phyloP scores from a whole-genome alignment of 1,284 basidiomycete genomes.

The Grifola frondosa region DNA sequence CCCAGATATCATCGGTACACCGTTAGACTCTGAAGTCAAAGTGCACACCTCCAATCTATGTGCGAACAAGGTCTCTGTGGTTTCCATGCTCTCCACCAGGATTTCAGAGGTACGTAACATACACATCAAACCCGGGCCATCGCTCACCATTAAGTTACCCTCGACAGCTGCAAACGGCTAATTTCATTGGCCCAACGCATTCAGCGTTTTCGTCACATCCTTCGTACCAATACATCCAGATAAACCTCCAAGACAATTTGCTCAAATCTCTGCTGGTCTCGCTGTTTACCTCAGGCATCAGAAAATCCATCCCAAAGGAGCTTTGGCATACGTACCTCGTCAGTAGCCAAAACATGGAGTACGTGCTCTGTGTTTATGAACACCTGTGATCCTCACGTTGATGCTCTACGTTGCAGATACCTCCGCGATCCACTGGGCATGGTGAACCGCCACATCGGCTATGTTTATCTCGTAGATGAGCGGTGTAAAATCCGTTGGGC shows the following conservation, averaged over 20 bases:
- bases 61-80: constrained; percentile 72
- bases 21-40: constrained; percentile 52
- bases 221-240: constrained; percentile 81
- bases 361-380: constrained; percentile 22
- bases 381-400: background rate
- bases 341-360: constrained; percentile 80
- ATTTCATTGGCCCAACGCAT: constrained; percentile 70
- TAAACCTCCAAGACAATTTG: constrained; percentile 89
- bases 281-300: constrained; percentile 77
- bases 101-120: constrained; percentile 76
- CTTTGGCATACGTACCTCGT: constrained; percentile 81
- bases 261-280: constrained; percentile 89
- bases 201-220: constrained; percentile 60
- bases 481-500: constrained; percentile 91
- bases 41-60: constrained; percentile 82
- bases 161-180: constrained; percentile 74
- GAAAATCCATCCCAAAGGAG: constrained; percentile 59
- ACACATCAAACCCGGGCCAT: background rate
- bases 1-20: constrained; percentile 82
- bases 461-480: constrained; percentile 89
- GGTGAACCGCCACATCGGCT: constrained; percentile 90
- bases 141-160: background rate
- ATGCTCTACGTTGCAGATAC: constrained; percentile 44
- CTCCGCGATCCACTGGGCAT: constrained; percentile 83
- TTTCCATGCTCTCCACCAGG: constrained; percentile 80